phyloP scores from a whole-genome alignment of 2,329 filamentous ascomycete genomes.

The Mycosphaerella arachidis region DNA sequence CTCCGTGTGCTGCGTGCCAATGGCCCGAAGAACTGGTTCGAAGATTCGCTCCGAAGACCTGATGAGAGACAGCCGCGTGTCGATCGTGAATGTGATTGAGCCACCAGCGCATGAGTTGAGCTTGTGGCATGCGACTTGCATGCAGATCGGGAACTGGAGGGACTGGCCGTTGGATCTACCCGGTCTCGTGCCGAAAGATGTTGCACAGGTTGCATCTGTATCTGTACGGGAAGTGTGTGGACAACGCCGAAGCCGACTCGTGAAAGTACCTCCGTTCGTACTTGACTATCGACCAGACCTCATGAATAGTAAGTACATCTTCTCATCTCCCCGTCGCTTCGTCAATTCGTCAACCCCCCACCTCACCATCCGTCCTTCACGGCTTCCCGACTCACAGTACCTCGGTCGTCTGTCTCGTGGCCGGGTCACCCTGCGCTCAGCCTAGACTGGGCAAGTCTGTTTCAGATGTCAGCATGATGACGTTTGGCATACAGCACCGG shows the following conservation, averaged over 20 bases:
- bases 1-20: not conserved
- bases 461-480: slow-evolving; percentile 4
- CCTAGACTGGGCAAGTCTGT: slow-evolving; percentile 28
- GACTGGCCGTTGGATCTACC: not conserved
- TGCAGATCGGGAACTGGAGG: not conserved
- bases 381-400: not conserved
- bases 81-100: not conserved
- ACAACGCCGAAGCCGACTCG: not conserved
- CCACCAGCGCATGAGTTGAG: no score
- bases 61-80: not conserved
- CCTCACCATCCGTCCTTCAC: slow-evolving; percentile 2
- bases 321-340: slow-evolving; percentile 6
- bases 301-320: not conserved
- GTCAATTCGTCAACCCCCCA: slow-evolving; percentile 4
- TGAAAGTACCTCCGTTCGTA: not conserved
- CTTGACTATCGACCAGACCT: not conserved
- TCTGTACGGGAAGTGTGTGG: not conserved
- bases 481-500: not conserved
- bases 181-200: not conserved
- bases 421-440: not conserved
- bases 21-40: not conserved
- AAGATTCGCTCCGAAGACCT: not conserved
- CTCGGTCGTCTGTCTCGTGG: not conserved
- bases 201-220: no score
- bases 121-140: not conserved